A percentile compares a stretch with the other conserved stretches of the same genome.
These are phyloP conservation scores for Phytopythium chamaehyphon DNA, from an alignment of 352 stramenopile species.

Conservation along the genomic window DNA sequence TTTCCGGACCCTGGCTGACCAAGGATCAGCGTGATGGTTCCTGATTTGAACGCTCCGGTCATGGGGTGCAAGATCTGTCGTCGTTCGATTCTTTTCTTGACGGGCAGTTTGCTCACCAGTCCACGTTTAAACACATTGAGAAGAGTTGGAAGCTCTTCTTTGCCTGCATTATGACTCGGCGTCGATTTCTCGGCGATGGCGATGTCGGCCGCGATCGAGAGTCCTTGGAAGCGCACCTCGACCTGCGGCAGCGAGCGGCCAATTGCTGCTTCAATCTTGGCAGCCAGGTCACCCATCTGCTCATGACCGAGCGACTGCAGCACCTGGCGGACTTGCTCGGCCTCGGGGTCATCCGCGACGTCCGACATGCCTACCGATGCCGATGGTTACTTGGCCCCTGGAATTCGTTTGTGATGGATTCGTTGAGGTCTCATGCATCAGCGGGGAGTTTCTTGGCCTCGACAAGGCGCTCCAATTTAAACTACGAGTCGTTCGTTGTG, in stretches of 20 bases:
- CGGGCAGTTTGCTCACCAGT: slow-evolving; percentile 8
- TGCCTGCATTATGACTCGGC: neutral
- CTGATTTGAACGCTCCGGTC: slow-evolving; percentile 17
- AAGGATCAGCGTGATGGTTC: slow-evolving; percentile 14
- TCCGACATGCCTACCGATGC: neutral
- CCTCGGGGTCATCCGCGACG: slow-evolving; percentile 2
- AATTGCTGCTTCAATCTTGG: slow-evolving; percentile 11
- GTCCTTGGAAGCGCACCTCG: slow-evolving; percentile 28
- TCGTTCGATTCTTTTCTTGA: slow-evolving; percentile 15
- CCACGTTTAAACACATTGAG: slow-evolving; percentile 9
- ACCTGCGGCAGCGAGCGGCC: slow-evolving; percentile 19
- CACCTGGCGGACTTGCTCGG: slow-evolving; percentile 1
- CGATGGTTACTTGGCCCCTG: too few relatives aligned
- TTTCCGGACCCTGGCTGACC: slow-evolving; percentile 15
- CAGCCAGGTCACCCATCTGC: neutral
- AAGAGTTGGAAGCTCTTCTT: slow-evolving; percentile 17
- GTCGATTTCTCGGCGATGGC: neutral
- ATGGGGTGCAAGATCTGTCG: slow-evolving; percentile 18
- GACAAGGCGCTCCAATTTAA: too few relatives aligned
- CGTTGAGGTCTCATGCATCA: too few relatives aligned
- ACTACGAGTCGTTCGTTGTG: too few relatives aligned
- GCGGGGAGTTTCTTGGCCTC: too few relatives aligned
- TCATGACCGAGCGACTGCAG: neutral
- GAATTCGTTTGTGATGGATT: too few relatives aligned
- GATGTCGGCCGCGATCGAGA: slow-evolving; percentile 16